Conservation (phyloP, 129 eudicot genomes). For the Logfia minima region DNA sequence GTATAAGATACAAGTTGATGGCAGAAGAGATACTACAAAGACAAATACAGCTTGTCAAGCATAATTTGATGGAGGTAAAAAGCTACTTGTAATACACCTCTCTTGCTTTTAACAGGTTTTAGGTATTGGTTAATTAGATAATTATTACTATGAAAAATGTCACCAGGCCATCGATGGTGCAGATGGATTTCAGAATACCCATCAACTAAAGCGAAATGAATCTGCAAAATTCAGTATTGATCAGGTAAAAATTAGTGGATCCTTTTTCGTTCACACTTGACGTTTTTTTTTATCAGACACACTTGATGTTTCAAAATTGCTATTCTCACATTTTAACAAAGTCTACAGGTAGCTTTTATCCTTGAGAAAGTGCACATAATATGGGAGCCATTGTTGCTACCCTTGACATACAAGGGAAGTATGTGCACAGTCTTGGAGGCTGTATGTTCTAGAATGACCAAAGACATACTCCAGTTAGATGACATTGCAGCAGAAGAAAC, state of each 20-base stretch:
- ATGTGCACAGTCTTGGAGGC: conserved; percentile 68
- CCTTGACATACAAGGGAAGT: conserved; percentile 63
- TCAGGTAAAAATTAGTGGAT: conserved; percentile 51
- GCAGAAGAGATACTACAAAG: conserved; percentile 85
- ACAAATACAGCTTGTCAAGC: conserved; percentile 67
- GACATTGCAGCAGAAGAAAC: conserved; percentile 99
- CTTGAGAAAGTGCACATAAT: conserved; percentile 92
- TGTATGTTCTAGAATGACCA: conserved; percentile 70
- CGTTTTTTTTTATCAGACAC: not conserved
- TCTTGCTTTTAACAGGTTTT: not conserved
- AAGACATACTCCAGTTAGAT: conserved; percentile 88
- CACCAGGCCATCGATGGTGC: conserved; percentile 88
- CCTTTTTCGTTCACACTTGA: not conserved
- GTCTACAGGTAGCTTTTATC: conserved; percentile 72
- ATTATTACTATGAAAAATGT: conserved; percentile 28
- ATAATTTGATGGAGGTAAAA: conserved; percentile 73
- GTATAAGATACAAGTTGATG: conserved; percentile 78
- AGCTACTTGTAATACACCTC: not conserved
- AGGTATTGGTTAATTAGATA: not conserved
- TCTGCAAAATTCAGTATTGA: conserved; percentile 87
- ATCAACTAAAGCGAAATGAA: conserved; percentile 68
- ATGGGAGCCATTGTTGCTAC: conserved; percentile 87
- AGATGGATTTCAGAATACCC: conserved; percentile 95
- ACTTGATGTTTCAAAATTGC: conserved; percentile 4
- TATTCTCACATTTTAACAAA: not conserved